Conservation (phyloP, 2,329 filamentous ascomycete genomes). For the Catunica adiposa region DNA sequence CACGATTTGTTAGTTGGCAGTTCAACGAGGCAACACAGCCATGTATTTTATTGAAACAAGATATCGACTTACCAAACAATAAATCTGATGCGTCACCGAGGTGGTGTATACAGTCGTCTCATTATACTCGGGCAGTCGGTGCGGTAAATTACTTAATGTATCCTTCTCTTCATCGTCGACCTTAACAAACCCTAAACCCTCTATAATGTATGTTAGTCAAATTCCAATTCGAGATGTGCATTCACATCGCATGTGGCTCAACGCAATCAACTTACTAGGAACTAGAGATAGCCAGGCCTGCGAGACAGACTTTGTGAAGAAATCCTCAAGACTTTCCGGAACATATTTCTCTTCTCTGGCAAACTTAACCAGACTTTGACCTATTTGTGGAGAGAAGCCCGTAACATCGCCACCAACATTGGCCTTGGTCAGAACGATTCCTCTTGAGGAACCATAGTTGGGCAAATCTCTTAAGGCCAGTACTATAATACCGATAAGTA, state of each 20-base stretch:
- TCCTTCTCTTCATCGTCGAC: slow-evolving; percentile 20
- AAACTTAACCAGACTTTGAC: slow-evolving; percentile 25
- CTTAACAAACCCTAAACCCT: slow-evolving; percentile 25
- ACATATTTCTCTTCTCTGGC: slow-evolving; percentile 23
- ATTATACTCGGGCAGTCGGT: slow-evolving; percentile 20
- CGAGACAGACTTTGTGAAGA: slow-evolving; percentile 23
- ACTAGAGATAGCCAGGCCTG: slow-evolving; percentile 25
- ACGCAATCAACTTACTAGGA: slow-evolving; percentile 18
- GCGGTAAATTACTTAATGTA: slow-evolving; percentile 24
- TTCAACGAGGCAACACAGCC: too few species aligned
- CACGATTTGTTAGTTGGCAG: not conserved
- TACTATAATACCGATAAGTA: slow-evolving; percentile 6
- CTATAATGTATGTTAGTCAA: slow-evolving; percentile 10
- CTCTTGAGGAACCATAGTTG: not conserved
- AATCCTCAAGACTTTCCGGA: slow-evolving; percentile 25
- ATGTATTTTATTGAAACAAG: not conserved
- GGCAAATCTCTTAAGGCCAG: not conserved
- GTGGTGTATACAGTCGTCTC: slow-evolving; percentile 25
- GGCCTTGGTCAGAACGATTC: not conserved
- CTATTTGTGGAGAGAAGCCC: slow-evolving; percentile 25
- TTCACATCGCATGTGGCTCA: not conserved
- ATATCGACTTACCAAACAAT: slow-evolving; percentile 23
- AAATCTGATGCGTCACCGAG: slow-evolving; percentile 28
- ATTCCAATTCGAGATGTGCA: too few species aligned
- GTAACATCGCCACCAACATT: slow-evolving; percentile 22